These are phyloP conservation scores for Sugiyamaella americana DNA, from an alignment of 805 yeast genomes.

Conservation along the genomic window DNA sequence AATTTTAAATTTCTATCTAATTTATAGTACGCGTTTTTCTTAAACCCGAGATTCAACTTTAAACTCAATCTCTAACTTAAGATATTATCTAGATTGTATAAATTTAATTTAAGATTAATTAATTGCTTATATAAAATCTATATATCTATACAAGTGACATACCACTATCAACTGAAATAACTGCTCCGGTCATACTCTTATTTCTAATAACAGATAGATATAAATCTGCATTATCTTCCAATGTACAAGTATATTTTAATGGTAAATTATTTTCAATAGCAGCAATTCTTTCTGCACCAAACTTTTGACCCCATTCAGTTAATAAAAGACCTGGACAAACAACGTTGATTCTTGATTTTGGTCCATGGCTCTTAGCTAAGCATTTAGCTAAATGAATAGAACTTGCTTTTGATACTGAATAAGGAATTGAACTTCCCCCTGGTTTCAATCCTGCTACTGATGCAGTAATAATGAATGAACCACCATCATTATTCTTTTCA, in stretches of 20 bases:
- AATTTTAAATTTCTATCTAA: no score
- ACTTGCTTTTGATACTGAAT: slow-evolving; percentile 33
- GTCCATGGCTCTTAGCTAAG: slow-evolving; percentile 25
- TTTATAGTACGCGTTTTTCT: no score
- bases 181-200: slow-evolving; percentile 24
- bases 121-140: background rate
- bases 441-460: slow-evolving; percentile 35
- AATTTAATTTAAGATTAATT: no score
- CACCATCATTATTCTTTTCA: slow-evolving; percentile 32
- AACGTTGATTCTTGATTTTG: slow-evolving; percentile 21
- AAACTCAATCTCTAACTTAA: no score
- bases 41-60: no score
- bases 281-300: slow-evolving; percentile 22
- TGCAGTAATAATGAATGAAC: slow-evolving; percentile 35
- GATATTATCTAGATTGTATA: no score
- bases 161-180: slow-evolving; percentile 37
- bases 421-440: slow-evolving; percentile 33
- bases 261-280: slow-evolving; percentile 14
- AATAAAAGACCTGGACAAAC: slow-evolving; percentile 23
- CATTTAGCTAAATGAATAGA: slow-evolving; percentile 28
- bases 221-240: slow-evolving; percentile 26
- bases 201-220: slow-evolving; percentile 25
- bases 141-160: background rate
- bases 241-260: slow-evolving; percentile 11
- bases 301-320: slow-evolving; percentile 28